phyloP scores from a whole-genome alignment of 2,329 filamentous ascomycete genomes.

The Cordyceps cateniannulata region DNA sequence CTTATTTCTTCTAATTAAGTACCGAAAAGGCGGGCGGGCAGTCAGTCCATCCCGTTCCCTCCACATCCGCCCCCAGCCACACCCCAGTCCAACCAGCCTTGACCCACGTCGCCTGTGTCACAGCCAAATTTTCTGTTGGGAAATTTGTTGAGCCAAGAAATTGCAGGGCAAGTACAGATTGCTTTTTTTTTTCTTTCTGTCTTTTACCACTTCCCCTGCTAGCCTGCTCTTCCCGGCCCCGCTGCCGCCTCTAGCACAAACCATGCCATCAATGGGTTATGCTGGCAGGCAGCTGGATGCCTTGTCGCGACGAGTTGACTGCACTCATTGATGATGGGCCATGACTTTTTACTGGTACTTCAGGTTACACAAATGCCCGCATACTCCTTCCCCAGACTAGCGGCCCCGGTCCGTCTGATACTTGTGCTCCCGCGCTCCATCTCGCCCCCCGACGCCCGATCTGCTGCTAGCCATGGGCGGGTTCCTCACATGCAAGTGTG shows the following conservation, averaged over 20 bases:
- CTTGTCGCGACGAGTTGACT: background rate
- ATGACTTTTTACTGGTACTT: too few species aligned
- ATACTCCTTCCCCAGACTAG: too few species aligned
- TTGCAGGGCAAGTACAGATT: too few species aligned
- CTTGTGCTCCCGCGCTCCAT: background rate
- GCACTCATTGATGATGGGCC: too few species aligned
- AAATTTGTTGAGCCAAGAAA: conserved; percentile 29
- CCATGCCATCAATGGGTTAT: too few species aligned
- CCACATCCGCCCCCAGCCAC: background rate
- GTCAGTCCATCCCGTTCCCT: background rate
- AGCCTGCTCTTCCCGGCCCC: background rate
- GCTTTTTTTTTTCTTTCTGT: too few species aligned
- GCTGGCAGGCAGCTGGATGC: background rate
- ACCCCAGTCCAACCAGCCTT: background rate
- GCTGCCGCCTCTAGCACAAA: background rate
- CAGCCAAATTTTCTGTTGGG: conserved; percentile 26
- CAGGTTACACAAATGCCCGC: too few species aligned
- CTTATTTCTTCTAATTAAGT: background rate
- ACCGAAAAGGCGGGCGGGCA: background rate
- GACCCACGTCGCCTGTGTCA: background rate
- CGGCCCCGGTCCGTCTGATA: too few species aligned
- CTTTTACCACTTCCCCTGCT: too few species aligned
- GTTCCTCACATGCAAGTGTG: background rate
- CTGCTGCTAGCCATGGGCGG: background rate
- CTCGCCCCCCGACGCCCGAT: background rate